Evolutionary conservation across 192 early-diverging fungal genomes (phyloP), one percentile per base, ranked within the genome.

Genomic region (Coemansia sp.): DNA sequence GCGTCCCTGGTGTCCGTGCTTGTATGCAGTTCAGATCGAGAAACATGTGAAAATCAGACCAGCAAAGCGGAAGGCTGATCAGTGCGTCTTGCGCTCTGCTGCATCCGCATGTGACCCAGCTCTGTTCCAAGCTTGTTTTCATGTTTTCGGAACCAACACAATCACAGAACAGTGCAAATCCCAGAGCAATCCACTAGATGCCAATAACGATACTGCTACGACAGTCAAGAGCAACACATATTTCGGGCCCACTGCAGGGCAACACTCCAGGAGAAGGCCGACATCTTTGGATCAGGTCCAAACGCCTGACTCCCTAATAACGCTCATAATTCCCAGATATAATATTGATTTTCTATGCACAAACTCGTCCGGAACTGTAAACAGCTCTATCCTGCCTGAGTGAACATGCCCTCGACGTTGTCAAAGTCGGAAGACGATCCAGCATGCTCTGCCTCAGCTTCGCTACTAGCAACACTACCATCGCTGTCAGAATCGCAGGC

Each of bases 381-480:
- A 48, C 13, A 11, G 7, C n/a, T 19, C 56, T 67, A 78, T 7
- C 45, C 62, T 23, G 59, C 61, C 33, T 74, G 66, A 9, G 50
- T 65, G 42, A 79, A 73, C 61, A 79, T 19, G 17, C 66, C 54
- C 45, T 67, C 67, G 7, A 52, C 66, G 10, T 53, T 56, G 42
- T 79, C 76, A 50, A 79, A 73, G n/a, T 79, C 76, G 4, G 76
- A 79, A 2, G 59, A 65, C 13, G n/a, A 50, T 5, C 57, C 34
- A 40, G 23, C 52, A 17, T 34, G 37, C 8, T 25, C 54, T n/a
- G 11, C 59, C 50, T 45, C 36, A 13, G 48, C 37, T 14, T n/a
- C 41, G 22, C 59, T 41, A 31, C 59, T 57, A 48, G 41, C 50
- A 8, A 40, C 67, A 45, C 2, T 13, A 17, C 13, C 38, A 41